A percentile compares a stretch with the other conserved stretches of the same genome.
Evolutionary conservation across 2,329 filamentous ascomycete species (phyloP).

Genomic region (Fusarium camptoceras): DNA sequence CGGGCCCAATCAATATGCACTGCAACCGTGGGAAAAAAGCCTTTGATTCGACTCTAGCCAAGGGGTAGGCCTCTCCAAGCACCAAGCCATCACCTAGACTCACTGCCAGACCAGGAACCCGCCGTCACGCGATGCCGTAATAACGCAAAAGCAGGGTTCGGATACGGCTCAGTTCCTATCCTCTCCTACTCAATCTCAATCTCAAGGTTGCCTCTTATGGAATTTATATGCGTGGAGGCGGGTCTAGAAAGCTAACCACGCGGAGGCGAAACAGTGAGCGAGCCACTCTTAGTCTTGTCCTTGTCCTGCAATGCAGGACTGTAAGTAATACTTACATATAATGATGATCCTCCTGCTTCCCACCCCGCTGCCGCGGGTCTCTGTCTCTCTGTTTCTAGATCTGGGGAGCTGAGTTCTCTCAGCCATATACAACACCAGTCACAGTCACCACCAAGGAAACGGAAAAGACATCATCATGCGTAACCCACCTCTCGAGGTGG

Average conservation of each 20-base stretch:
- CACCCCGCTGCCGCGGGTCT: constrained; percentile 49
- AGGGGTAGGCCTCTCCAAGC: neutral
- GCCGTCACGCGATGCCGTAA: constrained; percentile 39
- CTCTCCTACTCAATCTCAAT: constrained; percentile 20
- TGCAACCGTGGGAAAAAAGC: constrained; percentile 11
- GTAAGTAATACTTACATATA: constrained; percentile 30
- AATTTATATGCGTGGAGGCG: constrained; percentile 32
- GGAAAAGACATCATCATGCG: constrained; percentile 46
- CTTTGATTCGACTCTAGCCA: constrained; percentile 25
- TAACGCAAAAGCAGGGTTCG: constrained; percentile 10
- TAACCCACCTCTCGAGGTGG: constrained; percentile 52
- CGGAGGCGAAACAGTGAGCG: constrained; percentile 23
- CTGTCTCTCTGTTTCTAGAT: constrained; percentile 47
- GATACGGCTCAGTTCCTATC: constrained; percentile 6
- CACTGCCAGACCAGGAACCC: constrained; percentile 25
- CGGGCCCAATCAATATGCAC: constrained; percentile 19
- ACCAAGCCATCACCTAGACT: constrained; percentile 4
- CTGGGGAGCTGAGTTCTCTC: constrained; percentile 8
- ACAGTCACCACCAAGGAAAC: constrained; percentile 3
- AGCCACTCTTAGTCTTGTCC: neutral
- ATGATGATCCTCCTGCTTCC: constrained; percentile 29
- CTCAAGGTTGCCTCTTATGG: constrained; percentile 7
- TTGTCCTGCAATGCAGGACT: neutral
- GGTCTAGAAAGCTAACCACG: constrained; percentile 27
- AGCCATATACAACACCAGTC: constrained; percentile 9